A percentile compares a stretch with the other conserved stretches of the same genome.
Evolutionary conservation across 2,329 filamentous ascomycete species (phyloP).

Genomic region (Stagonosporopsis chrysanthemi): DNA sequence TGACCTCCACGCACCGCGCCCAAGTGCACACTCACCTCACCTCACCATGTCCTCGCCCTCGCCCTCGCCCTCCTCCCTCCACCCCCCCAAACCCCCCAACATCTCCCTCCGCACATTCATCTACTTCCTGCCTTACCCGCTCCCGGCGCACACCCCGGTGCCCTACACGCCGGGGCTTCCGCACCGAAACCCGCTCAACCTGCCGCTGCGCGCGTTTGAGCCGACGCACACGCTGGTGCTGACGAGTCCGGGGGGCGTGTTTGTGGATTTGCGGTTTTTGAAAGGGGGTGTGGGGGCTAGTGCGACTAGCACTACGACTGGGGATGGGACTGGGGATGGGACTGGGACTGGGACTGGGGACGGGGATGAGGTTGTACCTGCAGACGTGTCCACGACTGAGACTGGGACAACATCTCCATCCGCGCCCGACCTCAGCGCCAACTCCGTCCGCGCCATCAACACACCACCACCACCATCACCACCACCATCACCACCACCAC

Average conservation of each 20-base stretch:
- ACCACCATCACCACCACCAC: no score
- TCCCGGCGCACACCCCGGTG: slow-evolving; percentile 32
- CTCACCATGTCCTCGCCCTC: background rate
- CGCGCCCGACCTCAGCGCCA: no score
- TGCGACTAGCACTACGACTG: no score
- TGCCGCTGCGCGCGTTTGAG: slow-evolving; percentile 51
- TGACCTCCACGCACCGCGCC: no score
- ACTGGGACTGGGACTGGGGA: no score
- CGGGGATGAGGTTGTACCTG: no score
- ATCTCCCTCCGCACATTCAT: slow-evolving; percentile 68
- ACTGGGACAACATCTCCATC: no score
- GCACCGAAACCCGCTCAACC: slow-evolving; percentile 33
- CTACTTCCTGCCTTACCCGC: slow-evolving; percentile 60
- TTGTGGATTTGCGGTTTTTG: slow-evolving; percentile 67
- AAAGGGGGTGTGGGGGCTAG: background rate
- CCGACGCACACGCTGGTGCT: slow-evolving; percentile 71
- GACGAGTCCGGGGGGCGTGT: slow-evolving; percentile 64
- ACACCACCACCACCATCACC: no score
- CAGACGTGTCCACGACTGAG: no score
- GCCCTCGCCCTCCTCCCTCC: background rate
- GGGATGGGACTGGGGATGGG: no score
- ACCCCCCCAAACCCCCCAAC: slow-evolving; percentile 23
- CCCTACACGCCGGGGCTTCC: slow-evolving; percentile 42
- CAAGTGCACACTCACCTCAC: background rate
- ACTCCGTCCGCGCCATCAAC: no score